A percentile compares a stretch with the other conserved stretches of the same genome.
These are phyloP conservation scores for Hippophae rhamnoides DNA, from an alignment of 306 rosid genomes.

Conservation along the genomic window DNA sequence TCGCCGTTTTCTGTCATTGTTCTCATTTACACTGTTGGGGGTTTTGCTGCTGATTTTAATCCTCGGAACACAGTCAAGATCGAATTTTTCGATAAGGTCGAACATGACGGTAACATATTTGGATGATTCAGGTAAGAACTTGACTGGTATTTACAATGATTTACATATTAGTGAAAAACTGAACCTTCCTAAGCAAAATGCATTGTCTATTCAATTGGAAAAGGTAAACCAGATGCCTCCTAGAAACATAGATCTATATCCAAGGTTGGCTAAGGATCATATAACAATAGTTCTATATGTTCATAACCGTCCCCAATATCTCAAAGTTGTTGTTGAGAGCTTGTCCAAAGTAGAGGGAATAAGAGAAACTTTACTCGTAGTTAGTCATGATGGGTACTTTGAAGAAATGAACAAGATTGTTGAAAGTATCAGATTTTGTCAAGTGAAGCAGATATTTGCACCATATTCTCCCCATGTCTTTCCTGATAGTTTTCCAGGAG, in stretches of 20 bases:
- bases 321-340: constrained; percentile 63
- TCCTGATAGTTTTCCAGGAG: constrained; percentile 64
- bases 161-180: constrained; percentile 19
- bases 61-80: constrained; percentile 40
- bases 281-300: constrained; percentile 75
- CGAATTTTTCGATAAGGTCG: background rate
- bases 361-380: constrained; percentile 68
- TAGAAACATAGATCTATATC: constrained; percentile 71
- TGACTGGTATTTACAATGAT: constrained; percentile 14
- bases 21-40: constrained; percentile 47
- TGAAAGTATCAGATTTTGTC: constrained; percentile 60
- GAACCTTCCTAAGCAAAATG: constrained; percentile 56
- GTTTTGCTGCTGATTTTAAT: constrained; percentile 48
- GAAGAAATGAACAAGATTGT: constrained; percentile 74
- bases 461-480: constrained; percentile 84
- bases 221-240: constrained; percentile 58
- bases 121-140: constrained; percentile 27
- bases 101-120: background rate
- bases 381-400: constrained; percentile 90
- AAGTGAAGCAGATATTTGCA: constrained; percentile 85
- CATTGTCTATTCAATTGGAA: constrained; percentile 52
- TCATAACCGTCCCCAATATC: constrained; percentile 84
- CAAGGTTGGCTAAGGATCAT: constrained; percentile 51
- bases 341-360: constrained; percentile 73
- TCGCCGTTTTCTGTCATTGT: constrained; percentile 51